Conservation (phyloP, 805 yeast species). For the Saccharomycopsis guyanensis region DNA sequence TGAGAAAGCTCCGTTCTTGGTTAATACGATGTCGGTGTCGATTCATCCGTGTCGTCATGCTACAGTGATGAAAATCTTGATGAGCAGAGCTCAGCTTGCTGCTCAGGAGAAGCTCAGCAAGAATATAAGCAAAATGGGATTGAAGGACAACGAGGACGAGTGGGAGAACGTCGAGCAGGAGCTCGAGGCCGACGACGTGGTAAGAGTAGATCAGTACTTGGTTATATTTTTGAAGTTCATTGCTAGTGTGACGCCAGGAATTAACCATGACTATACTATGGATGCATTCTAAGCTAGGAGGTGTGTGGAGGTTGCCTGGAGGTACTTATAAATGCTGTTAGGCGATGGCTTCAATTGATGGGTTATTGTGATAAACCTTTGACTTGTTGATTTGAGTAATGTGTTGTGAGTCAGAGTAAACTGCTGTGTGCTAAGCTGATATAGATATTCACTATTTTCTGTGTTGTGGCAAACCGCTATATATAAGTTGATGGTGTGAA, state of each 20-base stretch:
- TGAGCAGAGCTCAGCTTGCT: slow-evolving; percentile 62
- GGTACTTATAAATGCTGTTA: not conserved
- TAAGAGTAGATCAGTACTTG: slow-evolving; percentile 87
- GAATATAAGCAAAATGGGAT: slow-evolving; percentile 41
- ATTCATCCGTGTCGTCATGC: slow-evolving; percentile 97
- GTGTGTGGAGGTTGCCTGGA: not conserved
- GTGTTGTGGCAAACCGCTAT: too few species aligned
- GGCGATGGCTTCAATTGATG: too few species aligned
- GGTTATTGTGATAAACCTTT: too few species aligned
- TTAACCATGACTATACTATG: slow-evolving; percentile 98
- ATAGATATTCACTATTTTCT: too few species aligned
- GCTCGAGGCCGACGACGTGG: slow-evolving; percentile 35
- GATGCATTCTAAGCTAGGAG: slow-evolving; percentile 53
- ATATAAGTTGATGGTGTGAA: too few species aligned
- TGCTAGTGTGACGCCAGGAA: slow-evolving; percentile 95
- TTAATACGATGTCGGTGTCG: slow-evolving; percentile 64
- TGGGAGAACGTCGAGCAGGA: slow-evolving; percentile 48
- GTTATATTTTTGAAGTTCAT: slow-evolving; percentile 87
- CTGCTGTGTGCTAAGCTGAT: too few species aligned
- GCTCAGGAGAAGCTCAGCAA: slow-evolving; percentile 30
- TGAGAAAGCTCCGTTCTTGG: slow-evolving; percentile 81
- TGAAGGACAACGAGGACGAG: slow-evolving; percentile 36
- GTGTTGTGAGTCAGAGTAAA: too few species aligned
- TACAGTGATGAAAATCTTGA: slow-evolving; percentile 82
- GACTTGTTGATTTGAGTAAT: too few species aligned